phyloP scores from a whole-genome alignment of 768 basidiomycete species.

The Cyathus striatus region DNA sequence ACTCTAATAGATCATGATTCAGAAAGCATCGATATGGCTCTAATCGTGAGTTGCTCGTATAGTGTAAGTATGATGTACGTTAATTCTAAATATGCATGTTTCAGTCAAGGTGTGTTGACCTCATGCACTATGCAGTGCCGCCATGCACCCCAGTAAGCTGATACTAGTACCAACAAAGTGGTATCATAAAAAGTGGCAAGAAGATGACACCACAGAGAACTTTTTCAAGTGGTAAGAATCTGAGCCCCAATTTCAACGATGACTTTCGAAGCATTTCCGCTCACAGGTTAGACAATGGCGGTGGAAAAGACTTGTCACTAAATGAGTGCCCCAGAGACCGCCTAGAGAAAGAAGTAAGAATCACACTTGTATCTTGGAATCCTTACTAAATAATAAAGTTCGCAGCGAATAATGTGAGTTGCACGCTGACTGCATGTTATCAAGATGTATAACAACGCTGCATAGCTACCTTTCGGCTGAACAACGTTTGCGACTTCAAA shows the following conservation, averaged over 20 bases:
- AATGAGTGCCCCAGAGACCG: conserved; percentile 55
- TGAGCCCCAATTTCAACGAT: not conserved
- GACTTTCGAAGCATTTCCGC: not conserved
- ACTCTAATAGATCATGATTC: not conserved
- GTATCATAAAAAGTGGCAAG: conserved; percentile 57
- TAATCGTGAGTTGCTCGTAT: conserved; percentile 36
- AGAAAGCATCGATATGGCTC: conserved; percentile 62
- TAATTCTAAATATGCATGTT: not conserved
- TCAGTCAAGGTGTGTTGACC: conserved; percentile 39
- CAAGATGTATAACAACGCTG: not conserved
- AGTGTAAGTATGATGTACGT: not conserved
- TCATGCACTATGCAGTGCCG: too few species aligned
- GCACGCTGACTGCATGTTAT: not conserved
- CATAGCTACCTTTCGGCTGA: conserved; percentile 52
- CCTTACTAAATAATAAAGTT: not conserved
- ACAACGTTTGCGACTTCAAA: conserved; percentile 38
- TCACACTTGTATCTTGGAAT: not conserved
- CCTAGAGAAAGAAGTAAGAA: conserved; percentile 52
- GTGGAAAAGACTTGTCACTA: conserved; percentile 48
- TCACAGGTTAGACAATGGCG: conserved; percentile 57
- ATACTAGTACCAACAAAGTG: conserved; percentile 24
- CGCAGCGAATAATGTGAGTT: conserved; percentile 39
- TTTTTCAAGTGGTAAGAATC: conserved; percentile 56
- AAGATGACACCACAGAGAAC: conserved; percentile 56
- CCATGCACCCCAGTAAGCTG: too few species aligned